Conservation (phyloP, 1,139 yeast species). For the Nakaseomyces delphensis region DNA sequence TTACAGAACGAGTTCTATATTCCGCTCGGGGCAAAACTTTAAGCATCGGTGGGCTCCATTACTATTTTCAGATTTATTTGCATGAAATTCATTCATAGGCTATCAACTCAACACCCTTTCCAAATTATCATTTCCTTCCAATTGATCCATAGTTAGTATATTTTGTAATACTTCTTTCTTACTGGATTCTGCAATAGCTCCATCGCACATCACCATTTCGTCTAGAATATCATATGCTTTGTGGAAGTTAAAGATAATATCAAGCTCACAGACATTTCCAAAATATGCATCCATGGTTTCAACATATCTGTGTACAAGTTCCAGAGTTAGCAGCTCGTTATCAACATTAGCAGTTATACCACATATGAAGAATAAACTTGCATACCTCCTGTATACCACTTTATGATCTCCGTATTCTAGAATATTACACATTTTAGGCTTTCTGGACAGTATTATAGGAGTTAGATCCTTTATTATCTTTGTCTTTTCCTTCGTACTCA, state of each 20-base stretch:
- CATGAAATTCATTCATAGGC: too few relatives aligned
- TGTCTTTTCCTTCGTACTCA: constrained; percentile 73
- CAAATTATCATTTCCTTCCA: constrained; percentile 56
- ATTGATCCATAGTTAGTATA: constrained; percentile 71
- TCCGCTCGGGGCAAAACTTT: too few relatives aligned
- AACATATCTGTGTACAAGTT: constrained; percentile 84
- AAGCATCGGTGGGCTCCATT: too few relatives aligned
- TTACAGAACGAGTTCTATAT: too few relatives aligned
- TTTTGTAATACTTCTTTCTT: constrained; percentile 69
- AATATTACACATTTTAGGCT: constrained; percentile 94
- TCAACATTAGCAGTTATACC: constrained; percentile 59
- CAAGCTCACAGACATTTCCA: constrained; percentile 93
- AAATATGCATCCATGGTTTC: constrained; percentile 94
- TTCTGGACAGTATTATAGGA: constrained; percentile 71
- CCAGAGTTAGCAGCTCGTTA: constrained; percentile 79
- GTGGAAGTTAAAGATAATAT: constrained; percentile 88
- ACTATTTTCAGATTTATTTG: too few relatives aligned
- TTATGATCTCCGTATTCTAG: constrained; percentile 84
- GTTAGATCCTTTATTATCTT: constrained; percentile 80
- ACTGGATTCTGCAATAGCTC: constrained; percentile 77
- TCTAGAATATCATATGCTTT: constrained; percentile 89
- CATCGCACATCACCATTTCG: constrained; percentile 73
- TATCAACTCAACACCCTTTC: constrained; percentile 35
- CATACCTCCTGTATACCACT: constrained; percentile 84
- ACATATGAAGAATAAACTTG: constrained; percentile 80